A percentile compares a stretch with the other conserved stretches of the same genome.
These are phyloP conservation scores for Chrysanthemum seticuspe DNA, from an alignment of 129 eudicot species.

Conservation along the genomic window DNA sequence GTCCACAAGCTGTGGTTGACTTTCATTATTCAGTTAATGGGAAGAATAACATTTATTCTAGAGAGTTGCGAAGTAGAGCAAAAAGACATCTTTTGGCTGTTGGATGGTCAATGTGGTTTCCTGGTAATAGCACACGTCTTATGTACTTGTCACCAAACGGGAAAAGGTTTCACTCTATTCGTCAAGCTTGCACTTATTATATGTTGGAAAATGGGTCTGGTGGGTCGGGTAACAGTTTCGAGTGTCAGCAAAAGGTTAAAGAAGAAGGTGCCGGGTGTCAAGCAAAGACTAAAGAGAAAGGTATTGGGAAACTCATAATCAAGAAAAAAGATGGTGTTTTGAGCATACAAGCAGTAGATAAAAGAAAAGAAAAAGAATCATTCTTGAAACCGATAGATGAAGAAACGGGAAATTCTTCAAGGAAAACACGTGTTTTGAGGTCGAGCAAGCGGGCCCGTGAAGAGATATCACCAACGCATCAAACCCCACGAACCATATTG, in stretches of 20 bases:
- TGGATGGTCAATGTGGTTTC: slow-evolving; percentile 49
- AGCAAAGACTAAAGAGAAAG: slow-evolving; percentile 22
- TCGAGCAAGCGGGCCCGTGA: slow-evolving; percentile 67
- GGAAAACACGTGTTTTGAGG: slow-evolving; percentile 43
- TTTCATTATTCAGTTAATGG: slow-evolving; percentile 25
- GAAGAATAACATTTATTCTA: neutral
- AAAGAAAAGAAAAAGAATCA: slow-evolving; percentile 19
- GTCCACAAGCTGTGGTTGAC: slow-evolving; percentile 54
- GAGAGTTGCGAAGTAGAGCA: slow-evolving; percentile 32
- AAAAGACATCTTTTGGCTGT: slow-evolving; percentile 56
- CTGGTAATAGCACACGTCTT: slow-evolving; percentile 2
- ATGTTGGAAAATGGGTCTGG: slow-evolving; percentile 17
- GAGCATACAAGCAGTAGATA: slow-evolving; percentile 12
- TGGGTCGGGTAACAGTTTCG: slow-evolving; percentile 7
- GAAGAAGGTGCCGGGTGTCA: slow-evolving; percentile 6
- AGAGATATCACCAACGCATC: slow-evolving; percentile 40
- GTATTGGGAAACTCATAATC: slow-evolving; percentile 31
- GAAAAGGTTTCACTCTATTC: slow-evolving; percentile 31
- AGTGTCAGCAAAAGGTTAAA: neutral
- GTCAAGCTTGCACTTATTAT: slow-evolving; percentile 45
- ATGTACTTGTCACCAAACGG: slow-evolving; percentile 56
- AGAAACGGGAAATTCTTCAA: slow-evolving; percentile 26
- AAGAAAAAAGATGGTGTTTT: slow-evolving; percentile 37
- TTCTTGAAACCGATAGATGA: slow-evolving; percentile 22
- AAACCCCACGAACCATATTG: slow-evolving; percentile 64